Evolutionary conservation across 2,329 filamentous ascomycete species (phyloP).

Genomic region (Knufia fluminis): DNA sequence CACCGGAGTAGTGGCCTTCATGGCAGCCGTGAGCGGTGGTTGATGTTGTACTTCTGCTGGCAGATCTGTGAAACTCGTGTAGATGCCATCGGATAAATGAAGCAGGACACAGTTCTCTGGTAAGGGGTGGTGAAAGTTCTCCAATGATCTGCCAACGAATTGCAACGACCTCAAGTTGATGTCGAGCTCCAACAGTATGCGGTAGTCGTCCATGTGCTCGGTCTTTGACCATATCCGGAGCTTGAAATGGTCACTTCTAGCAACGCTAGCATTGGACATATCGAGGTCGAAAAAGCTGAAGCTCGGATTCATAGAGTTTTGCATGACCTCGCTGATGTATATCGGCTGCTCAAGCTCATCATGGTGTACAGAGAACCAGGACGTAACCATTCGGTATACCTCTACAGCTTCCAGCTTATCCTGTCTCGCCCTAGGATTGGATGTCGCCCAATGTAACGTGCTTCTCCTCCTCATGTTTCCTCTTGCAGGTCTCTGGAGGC

Average conservation of each 20-base stretch:
- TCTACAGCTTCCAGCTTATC: constrained; percentile 66
- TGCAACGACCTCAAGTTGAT: constrained; percentile 65
- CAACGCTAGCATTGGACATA: constrained; percentile 51
- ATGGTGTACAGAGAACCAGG: constrained; percentile 78
- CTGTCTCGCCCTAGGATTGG: constrained; percentile 55
- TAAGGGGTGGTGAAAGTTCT: constrained; percentile 59
- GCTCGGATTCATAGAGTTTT: constrained; percentile 79
- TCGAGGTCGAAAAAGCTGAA: constrained; percentile 77
- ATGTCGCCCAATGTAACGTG: constrained; percentile 55
- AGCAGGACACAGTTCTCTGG: constrained; percentile 77
- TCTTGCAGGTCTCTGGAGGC: constrained; percentile 27
- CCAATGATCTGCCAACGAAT: constrained; percentile 61
- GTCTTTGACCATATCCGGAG: constrained; percentile 66
- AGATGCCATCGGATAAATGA: constrained; percentile 77
- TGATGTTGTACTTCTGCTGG: constrained; percentile 35
- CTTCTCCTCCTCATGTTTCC: constrained; percentile 44
- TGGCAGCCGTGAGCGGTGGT: constrained; percentile 18
- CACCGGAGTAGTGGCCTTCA: constrained; percentile 12
- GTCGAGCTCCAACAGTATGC: constrained; percentile 63
- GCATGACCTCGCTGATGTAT: constrained; percentile 79
- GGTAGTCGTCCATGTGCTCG: constrained; percentile 43
- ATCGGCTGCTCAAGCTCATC: constrained; percentile 58
- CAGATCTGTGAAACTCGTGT: constrained; percentile 64
- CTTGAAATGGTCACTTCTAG: constrained; percentile 55
- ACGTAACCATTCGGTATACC: constrained; percentile 66